Base-by-base conservation (phyloP, 2,329 filamentous ascomycete genomes). In the Polychaeton citri region DNA sequence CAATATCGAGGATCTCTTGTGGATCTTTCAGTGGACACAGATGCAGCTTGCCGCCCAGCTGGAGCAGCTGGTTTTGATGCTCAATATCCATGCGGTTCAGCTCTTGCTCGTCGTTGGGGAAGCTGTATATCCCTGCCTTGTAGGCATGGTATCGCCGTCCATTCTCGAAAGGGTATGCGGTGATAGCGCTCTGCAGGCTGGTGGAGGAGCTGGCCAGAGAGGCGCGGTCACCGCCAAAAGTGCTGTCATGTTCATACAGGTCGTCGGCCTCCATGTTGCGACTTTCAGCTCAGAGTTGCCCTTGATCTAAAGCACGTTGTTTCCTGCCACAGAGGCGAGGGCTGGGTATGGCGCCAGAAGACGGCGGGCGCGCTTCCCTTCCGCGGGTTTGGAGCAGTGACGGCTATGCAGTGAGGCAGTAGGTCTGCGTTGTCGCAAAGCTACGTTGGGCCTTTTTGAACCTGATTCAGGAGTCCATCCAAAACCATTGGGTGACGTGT, bases 1-100 rank as follows among this genome's bases (percentile, higher is more conserved):
- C 66, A 13, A 69, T 45, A 43, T 70, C 68, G 12, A 71, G 54
- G 12, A 69, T 62, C 18, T 59, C 55, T 19, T 57, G 53, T 1
- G 60, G 58, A 10, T 53, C 50, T 7, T 43, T 33, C 13, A 66
- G 47, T 1, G 67, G 66, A 3, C 60, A 61, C 3, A 62, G 47
- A 41, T 61, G 59, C n/a, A 69, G 53, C 17, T 40, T 40, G 13
- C 51, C 52, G 31, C 50, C 46, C 33, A 54, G 33, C 33, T 48
- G 43, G 8, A 50, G 35, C 20, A 35, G 41, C 30, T 56, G 54
- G 20, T 62, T 50, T 20, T 50, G 45, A 33, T 55, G 51, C 31
- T 52, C 44, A 13, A 54, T 47, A 32, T 55, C 51, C 45, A 48
- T 46, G 18, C 52, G 45, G 28, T 54, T 44, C 35, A 48, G 41